These are phyloP conservation scores for Kokia cookei DNA, from an alignment of 441 rosid genomes.

Conservation along the genomic window DNA sequence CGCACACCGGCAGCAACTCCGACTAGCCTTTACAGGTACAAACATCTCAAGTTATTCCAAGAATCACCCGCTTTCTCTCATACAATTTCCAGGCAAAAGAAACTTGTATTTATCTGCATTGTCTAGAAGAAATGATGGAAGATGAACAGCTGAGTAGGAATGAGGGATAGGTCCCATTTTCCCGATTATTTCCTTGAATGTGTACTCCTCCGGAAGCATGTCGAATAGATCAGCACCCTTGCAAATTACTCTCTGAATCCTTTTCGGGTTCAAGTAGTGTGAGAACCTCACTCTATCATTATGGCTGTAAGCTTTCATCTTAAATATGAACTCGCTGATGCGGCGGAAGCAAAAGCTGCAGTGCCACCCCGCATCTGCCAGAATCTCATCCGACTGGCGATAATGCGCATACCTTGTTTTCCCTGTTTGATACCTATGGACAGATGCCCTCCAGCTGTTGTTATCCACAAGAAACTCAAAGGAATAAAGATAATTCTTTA, in stretches of 20 bases:
- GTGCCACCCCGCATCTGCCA: constrained; percentile 50
- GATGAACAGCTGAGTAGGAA: constrained; percentile 94
- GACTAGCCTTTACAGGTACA: constrained; percentile 15
- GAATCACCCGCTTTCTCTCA: constrained; percentile 51
- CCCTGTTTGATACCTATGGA: constrained; percentile 72
- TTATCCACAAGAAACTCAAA: constrained; percentile 80
- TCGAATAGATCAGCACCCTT: constrained; percentile 86
- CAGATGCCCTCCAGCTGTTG: constrained; percentile 92
- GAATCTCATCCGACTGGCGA: constrained; percentile 70
- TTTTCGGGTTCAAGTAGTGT: constrained; percentile 68
- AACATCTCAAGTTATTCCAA: not conserved
- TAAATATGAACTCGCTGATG: constrained; percentile 77
- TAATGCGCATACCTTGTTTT: constrained; percentile 85
- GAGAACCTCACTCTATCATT: constrained; percentile 83
- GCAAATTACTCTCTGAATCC: constrained; percentile 85
- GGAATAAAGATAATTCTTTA: constrained; percentile 86
- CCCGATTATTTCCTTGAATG: constrained; percentile 87
- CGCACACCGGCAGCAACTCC: constrained; percentile 16
- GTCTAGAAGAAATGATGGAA: constrained; percentile 78
- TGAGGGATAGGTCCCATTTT: constrained; percentile 98
- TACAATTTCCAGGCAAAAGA: constrained; percentile 85
- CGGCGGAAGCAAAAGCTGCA: constrained; percentile 83
- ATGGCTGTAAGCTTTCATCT: constrained; percentile 97
- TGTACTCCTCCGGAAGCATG: constrained; percentile 94
- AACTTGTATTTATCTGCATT: constrained; percentile 76